Evolutionary conservation across 352 stramenopile genomes (phyloP).

Genomic region (Phytophthora brassicae): DNA sequence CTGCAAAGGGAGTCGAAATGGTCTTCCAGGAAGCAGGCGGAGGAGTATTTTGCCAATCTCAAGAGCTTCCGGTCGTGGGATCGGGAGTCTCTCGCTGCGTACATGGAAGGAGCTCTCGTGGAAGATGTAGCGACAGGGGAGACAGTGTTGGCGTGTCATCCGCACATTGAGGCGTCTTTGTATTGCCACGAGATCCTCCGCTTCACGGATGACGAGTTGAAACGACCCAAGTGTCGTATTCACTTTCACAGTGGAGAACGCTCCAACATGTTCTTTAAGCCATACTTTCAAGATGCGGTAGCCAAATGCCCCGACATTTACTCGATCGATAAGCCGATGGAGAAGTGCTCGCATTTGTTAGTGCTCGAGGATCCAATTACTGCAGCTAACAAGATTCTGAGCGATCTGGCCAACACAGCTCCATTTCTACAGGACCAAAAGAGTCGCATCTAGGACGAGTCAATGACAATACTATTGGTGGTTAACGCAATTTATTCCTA

Average conservation of each 20-base stretch:
- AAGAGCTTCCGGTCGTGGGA: constrained; percentile 45
- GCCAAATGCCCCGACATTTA: constrained; percentile 33
- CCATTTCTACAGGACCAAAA: neutral
- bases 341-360: constrained; percentile 35
- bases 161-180: constrained; percentile 39
- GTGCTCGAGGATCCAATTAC: constrained; percentile 42
- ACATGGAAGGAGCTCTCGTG: constrained; percentile 33
- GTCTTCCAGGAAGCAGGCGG: constrained; percentile 18
- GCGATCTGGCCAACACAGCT: constrained; percentile 24
- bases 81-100: constrained; percentile 35
- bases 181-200: constrained; percentile 37
- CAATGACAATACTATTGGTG: too few species aligned
- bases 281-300: constrained; percentile 28
- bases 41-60: constrained; percentile 16
- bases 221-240: constrained; percentile 35
- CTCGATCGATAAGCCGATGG: constrained; percentile 27
- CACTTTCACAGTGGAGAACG: constrained; percentile 36
- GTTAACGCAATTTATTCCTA: too few species aligned
- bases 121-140: constrained; percentile 30
- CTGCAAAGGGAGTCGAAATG: constrained; percentile 36
- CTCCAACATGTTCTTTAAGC: constrained; percentile 35
- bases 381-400: constrained; percentile 28
- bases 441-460: constrained; percentile 15
- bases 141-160: constrained; percentile 36
- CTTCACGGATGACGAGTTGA: constrained; percentile 32